Evolutionary conservation across 179 eudicot genomes (phyloP), one percentile per base, ranked within the genome.

Genomic region (Silene noctiflora): DNA sequence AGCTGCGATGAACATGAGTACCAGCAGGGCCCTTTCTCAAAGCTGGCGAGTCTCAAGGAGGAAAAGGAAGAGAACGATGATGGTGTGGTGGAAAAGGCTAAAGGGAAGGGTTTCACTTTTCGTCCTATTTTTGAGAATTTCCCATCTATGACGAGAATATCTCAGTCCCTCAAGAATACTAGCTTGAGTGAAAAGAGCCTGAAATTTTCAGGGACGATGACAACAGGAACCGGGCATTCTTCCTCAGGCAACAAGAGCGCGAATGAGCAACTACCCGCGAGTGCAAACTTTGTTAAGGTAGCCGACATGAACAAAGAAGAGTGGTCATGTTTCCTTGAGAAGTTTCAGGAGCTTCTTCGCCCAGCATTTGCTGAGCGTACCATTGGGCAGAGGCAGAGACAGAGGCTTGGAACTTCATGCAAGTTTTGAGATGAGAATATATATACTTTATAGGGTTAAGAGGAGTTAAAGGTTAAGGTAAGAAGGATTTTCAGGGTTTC

Each of bases 381-480:
- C 2, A 75, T 82, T 27, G 91, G 92, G 16, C 93, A 89, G 85
- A 87, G 71, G 83, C 91, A 85, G 87, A 83, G 87, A 51, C 93
- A 80, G 86, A 88, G 92, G 86, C 87, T 91, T 4, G 97, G 96
- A 29, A 88, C 96, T 77, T 91, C 96, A 1, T 91, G 96, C 91
- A 86, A 86, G 88, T 91, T 91, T 91, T 91, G 89, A 88, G 87
- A 70, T 56, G 56, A 53, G 79, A 71, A 19, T 10, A 19, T 22
- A 2, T 66, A 75, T 76, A 48, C 56, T 11, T 48, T 48, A 0
- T 35, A 35, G 42, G 42, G 42, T 35, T 35, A 35, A 35, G 42
- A 35, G 42, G 56, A 2, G 56, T 48, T 11, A 9, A 71, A 72
- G 63, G 56, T 42, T 19, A 16, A 67, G 12, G 56, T n/a, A 17